A percentile compares a stretch with the other conserved stretches of the same genome.
phyloP scores from a whole-genome alignment of 768 basidiomycete genomes.

The Bullera alba region DNA sequence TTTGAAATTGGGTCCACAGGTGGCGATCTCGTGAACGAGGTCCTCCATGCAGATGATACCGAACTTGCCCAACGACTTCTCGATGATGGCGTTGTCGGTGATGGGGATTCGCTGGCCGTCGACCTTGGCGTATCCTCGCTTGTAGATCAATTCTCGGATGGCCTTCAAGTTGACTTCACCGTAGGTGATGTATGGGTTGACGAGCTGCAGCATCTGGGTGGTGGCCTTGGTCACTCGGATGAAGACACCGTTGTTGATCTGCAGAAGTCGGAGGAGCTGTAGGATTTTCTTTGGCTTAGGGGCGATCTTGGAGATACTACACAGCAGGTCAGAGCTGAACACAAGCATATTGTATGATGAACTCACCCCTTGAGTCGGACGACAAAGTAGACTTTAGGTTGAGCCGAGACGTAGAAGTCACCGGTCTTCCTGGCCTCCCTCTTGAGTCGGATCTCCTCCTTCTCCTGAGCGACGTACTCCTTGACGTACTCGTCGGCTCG shows the following conservation, averaged over 20 bases:
- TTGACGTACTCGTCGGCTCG: slow-evolving; percentile 96
- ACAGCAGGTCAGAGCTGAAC: not conserved
- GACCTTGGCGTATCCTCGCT: slow-evolving; percentile 98
- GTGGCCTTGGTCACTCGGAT: slow-evolving; percentile 95
- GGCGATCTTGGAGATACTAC: slow-evolving; percentile 98
- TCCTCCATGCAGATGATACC: slow-evolving; percentile 95
- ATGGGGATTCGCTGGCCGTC: slow-evolving; percentile 96
- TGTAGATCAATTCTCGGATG: slow-evolving; percentile 95
- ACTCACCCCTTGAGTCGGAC: slow-evolving; percentile 91
- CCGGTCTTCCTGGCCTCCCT: slow-evolving; percentile 82
- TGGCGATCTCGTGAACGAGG: slow-evolving; percentile 92
- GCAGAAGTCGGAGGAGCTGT: slow-evolving; percentile 94
- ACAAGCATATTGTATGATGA: not conserved
- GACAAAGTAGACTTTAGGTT: slow-evolving; percentile 96
- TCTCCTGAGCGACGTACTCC: slow-evolving; percentile 87
- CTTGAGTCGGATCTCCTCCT: slow-evolving; percentile 92
- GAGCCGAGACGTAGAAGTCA: slow-evolving; percentile 95
- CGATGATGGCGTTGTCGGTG: slow-evolving; percentile 86
- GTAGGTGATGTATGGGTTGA: slow-evolving; percentile 96
- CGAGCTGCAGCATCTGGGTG: slow-evolving; percentile 92
- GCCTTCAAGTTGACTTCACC: slow-evolving; percentile 91
- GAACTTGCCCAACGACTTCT: slow-evolving; percentile 79
- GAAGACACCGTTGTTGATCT: slow-evolving; percentile 99
- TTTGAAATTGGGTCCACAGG: slow-evolving; percentile 97
- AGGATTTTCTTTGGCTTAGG: slow-evolving; percentile 99